These are phyloP conservation scores for Apiospora kogelbergensis DNA, from an alignment of 2,329 filamentous ascomycete species.

Conservation along the genomic window DNA sequence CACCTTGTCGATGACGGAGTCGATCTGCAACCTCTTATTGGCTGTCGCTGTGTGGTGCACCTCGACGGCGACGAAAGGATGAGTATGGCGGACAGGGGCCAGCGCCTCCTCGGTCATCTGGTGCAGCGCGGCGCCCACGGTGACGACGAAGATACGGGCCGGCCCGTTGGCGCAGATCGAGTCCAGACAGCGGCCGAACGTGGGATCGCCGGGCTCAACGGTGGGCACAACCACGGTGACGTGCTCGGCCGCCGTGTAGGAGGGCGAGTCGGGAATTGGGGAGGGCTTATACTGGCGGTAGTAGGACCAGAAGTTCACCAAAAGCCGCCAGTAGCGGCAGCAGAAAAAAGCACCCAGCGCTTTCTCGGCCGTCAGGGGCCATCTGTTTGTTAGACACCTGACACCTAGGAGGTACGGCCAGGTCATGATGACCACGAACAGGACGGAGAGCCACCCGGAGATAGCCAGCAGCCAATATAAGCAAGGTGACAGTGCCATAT, in stretches of 20 bases:
- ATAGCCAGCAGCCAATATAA: background rate
- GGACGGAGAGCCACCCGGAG: background rate
- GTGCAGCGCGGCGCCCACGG: conserved; percentile 36
- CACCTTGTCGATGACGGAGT: background rate
- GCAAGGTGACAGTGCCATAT: background rate
- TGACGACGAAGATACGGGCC: conserved; percentile 42
- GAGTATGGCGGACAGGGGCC: background rate
- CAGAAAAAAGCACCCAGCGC: conserved; percentile 31
- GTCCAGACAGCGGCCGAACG: conserved; percentile 42
- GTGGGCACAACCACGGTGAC: conserved; percentile 55
- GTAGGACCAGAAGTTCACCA: conserved; percentile 33
- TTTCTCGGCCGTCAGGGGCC: background rate
- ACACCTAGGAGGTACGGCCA: background rate
- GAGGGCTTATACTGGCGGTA: conserved; percentile 31
- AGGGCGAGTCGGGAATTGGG: background rate
- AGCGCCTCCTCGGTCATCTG: background rate
- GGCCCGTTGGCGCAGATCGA: conserved; percentile 42
- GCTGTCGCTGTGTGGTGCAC: background rate
- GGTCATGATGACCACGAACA: background rate
- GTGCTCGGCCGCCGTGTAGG: conserved; percentile 33
- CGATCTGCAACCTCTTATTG: background rate
- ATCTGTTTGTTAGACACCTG: background rate
- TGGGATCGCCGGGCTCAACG: conserved; percentile 39
- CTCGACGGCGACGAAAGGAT: background rate
- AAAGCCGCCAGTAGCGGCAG: conserved; percentile 47